Evolutionary conservation across 495 filamentous ascomycete species (phyloP).

Genomic region (Penicilliopsis zonata): DNA sequence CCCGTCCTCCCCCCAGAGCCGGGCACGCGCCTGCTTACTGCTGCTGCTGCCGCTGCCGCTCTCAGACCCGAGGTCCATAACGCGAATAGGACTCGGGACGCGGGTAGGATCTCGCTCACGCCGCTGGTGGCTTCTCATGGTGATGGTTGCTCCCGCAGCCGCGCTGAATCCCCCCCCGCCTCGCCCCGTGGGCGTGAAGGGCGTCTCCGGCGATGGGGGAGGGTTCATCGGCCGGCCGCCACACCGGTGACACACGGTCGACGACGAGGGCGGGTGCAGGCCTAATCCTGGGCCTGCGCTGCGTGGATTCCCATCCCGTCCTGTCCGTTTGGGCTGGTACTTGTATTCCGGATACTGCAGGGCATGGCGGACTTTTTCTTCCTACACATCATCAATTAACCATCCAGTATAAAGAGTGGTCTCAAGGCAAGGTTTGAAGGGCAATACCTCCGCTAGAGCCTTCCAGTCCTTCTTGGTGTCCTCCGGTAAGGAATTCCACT

Average conservation of each 20-base stretch:
- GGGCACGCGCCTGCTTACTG: conserved; percentile 9
- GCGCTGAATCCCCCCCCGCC: conserved; percentile 8
- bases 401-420: neutral
- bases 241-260: conserved; percentile 29
- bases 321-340: conserved; percentile 79
- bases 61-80: too few relatives aligned
- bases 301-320: conserved; percentile 33
- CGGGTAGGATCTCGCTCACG: conserved; percentile 11
- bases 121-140: conserved; percentile 12
- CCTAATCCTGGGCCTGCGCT: conserved; percentile 20
- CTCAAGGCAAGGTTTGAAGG: neutral
- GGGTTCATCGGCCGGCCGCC: conserved; percentile 36
- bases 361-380: conserved; percentile 85
- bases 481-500: conserved; percentile 67
- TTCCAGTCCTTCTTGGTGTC: conserved; percentile 85
- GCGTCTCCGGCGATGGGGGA: conserved; percentile 28
- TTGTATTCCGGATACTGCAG: conserved; percentile 87
- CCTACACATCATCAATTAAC: conserved; percentile 27
- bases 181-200: conserved; percentile 17
- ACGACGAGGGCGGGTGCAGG: conserved; percentile 25
- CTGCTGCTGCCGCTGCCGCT: conserved; percentile 12
- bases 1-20: conserved; percentile 21
- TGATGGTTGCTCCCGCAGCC: conserved; percentile 5
- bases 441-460: conserved; percentile 63
- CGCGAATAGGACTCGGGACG: conserved; percentile 11